Evolutionary conservation across 345 rosid genomes (phyloP).

Genomic region (Abelmoschus esculentus): DNA sequence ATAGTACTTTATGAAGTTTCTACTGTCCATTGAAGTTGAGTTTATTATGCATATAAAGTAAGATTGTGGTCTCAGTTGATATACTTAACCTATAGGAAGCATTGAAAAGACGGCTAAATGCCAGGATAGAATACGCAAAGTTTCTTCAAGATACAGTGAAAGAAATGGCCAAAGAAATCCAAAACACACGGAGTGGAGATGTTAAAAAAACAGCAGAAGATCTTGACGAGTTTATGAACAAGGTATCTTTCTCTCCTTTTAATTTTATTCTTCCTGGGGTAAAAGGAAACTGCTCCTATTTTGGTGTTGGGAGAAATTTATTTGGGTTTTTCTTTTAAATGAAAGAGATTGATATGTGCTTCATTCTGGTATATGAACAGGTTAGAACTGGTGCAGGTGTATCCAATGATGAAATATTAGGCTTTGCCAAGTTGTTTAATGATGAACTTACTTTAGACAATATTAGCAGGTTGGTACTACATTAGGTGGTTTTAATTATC

Average conservation of each 20-base stretch:
- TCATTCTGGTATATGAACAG: constrained; percentile 34
- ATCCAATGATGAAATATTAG: constrained; percentile 91
- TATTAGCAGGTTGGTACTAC: constrained; percentile 65
- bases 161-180: constrained; percentile 99
- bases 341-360: neutral
- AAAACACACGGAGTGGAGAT: constrained; percentile 77
- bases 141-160: constrained; percentile 94
- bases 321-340: neutral
- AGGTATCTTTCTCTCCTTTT: constrained; percentile 29
- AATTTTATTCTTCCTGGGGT: constrained; percentile 3
- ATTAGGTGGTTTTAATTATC: neutral
- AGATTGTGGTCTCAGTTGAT: constrained; percentile 10
- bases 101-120: constrained; percentile 76
- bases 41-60: constrained; percentile 1
- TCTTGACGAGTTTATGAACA: constrained; percentile 86
- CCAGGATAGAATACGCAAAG: constrained; percentile 94
- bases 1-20: neutral
- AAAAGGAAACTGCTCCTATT: neutral
- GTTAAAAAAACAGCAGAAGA: constrained; percentile 86
- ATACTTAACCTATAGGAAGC: constrained; percentile 54
- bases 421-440: constrained; percentile 89
- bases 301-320: neutral
- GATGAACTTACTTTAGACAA: constrained; percentile 96
- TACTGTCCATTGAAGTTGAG: neutral
- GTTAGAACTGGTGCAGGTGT: constrained; percentile 85